phyloP scores from a whole-genome alignment of 2,329 filamentous ascomycete genomes.

The Cladosporium phlei region DNA sequence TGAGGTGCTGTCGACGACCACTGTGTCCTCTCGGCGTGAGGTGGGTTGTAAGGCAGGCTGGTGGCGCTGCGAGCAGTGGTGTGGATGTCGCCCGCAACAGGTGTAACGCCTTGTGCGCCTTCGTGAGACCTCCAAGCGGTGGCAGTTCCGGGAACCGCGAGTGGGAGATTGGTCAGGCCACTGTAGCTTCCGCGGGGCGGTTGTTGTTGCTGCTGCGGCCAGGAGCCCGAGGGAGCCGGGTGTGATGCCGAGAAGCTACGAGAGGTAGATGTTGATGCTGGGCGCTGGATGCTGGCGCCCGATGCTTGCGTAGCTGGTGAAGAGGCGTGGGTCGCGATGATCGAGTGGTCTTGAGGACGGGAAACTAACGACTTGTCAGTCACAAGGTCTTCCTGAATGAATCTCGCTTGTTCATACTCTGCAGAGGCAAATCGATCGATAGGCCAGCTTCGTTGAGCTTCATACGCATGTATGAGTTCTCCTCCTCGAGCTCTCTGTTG shows the following conservation, averaged over 20 bases:
- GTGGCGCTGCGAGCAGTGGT: slow-evolving; percentile 16
- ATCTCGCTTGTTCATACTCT: slow-evolving; percentile 12
- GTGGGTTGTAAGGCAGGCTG: slow-evolving; percentile 15
- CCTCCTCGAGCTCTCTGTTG: slow-evolving; percentile 52
- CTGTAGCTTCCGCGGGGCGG: slow-evolving; percentile 12
- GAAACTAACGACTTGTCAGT: slow-evolving; percentile 18
- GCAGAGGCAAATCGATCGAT: slow-evolving; percentile 16
- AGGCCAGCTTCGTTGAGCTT: slow-evolving; percentile 45
- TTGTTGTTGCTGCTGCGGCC: slow-evolving; percentile 20
- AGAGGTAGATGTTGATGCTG: slow-evolving; percentile 25
- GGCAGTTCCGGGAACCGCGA: slow-evolving; percentile 18
- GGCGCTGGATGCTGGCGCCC: slow-evolving; percentile 23
- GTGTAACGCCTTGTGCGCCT: slow-evolving; percentile 16
- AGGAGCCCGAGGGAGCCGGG: slow-evolving; percentile 24
- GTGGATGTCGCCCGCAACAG: slow-evolving; percentile 10
- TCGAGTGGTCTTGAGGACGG: slow-evolving; percentile 19
- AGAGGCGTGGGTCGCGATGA: slow-evolving; percentile 21
- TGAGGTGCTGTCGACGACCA: slow-evolving; percentile 20
- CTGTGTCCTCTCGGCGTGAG: slow-evolving; percentile 19
- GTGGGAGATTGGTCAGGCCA: slow-evolving; percentile 1
- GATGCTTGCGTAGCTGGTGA: slow-evolving; percentile 22
- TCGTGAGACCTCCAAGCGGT: slow-evolving; percentile 29
- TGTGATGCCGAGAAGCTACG: slow-evolving; percentile 25
- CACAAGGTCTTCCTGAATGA: not conserved
- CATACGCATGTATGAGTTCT: slow-evolving; percentile 49